Conservation (phyloP, 2,329 filamentous ascomycete genomes). For the Myriosclerotinia duriaeana region DNA sequence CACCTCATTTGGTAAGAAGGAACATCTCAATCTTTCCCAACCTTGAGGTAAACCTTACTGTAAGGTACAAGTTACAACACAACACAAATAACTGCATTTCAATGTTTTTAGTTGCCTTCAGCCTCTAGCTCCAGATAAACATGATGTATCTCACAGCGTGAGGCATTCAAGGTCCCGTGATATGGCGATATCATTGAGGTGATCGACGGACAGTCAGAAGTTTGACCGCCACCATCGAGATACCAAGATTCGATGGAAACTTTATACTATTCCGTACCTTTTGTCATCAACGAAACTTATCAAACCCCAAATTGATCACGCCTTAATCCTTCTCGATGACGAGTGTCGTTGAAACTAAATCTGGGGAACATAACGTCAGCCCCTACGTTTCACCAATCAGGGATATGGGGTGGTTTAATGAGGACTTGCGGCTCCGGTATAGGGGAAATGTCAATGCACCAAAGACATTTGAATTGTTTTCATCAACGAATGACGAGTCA, state of each 20-base stretch:
- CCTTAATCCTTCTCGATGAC: slow-evolving; percentile 13
- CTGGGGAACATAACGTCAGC: slow-evolving; percentile 14
- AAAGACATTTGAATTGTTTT: neutral
- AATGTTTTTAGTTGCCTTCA: too few species aligned
- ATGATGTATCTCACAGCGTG: neutral
- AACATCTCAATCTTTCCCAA: too few species aligned
- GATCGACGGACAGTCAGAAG: slow-evolving; percentile 4
- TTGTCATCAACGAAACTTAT: neutral
- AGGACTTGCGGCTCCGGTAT: slow-evolving; percentile 3
- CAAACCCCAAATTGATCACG: slow-evolving; percentile 6
- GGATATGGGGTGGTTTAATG: neutral
- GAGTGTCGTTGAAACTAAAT: neutral
- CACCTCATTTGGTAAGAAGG: too few species aligned
- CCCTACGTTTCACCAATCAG: slow-evolving; percentile 9
- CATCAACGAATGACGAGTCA: neutral
- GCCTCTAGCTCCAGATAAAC: too few species aligned
- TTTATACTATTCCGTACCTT: slow-evolving; percentile 3
- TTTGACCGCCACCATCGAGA: neutral
- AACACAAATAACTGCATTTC: too few species aligned
- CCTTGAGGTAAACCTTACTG: too few species aligned
- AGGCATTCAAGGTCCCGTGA: neutral
- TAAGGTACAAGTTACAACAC: too few species aligned
- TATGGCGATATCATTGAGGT: slow-evolving; percentile 21
- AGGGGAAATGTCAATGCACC: neutral
- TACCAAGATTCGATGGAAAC: neutral